Base-by-base conservation (phyloP, 2,329 filamentous ascomycete genomes). In the Capronia americana region DNA sequence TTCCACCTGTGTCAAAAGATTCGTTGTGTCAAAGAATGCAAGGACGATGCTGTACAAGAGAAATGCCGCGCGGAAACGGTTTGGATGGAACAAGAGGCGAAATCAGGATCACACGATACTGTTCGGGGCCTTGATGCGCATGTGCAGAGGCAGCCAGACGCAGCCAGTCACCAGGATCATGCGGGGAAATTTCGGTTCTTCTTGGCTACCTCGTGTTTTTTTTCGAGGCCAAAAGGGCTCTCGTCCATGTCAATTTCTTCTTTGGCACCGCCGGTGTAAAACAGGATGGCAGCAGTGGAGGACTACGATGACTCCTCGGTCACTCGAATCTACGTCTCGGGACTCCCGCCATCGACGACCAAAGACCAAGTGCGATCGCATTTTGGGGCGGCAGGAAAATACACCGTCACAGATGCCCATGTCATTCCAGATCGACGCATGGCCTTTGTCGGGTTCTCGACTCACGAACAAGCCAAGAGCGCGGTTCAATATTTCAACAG, bases 401-500 rank as follows among this genome's bases (percentile, higher is more conserved):
- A 87, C 69, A 83, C 90, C 70, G 87, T 97, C 76, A 98, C 94
- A 61, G 95, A 99, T 81, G 87, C 93, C 74, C 96, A 96, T 85
- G 87, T 97, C 76, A 92, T 98, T 76, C 87, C 92, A 5, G 89
- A 93, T 75, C 88, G 95, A 74, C 88, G 93, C 73, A 97, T 99
- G 79, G 95, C 93, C 73, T 99, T 97, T 84, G 88, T 99, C 67
- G 95, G 95, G 69, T 98, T 94, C 84, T 93, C 92, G 80, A 91
- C 87, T 59, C 83, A 90, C 14, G 88, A 94, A 69, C 90, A 92
- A 76, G 95, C 95, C 64, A 83, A 87, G 64, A 87, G 89, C 75
- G 94, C 95, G 53, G 91, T 96, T 77, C 93, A 92, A 79, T 96
- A 97, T 82, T 97, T 97, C 84, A 93, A 99, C 83, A 92, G 88